Percentiles rank a stretch among this genome's conserved stretches.
These are phyloP conservation scores for Ceratobasidium sp. DNA, from an alignment of 1,284 basidiomycete species.

Conservation along the genomic window DNA sequence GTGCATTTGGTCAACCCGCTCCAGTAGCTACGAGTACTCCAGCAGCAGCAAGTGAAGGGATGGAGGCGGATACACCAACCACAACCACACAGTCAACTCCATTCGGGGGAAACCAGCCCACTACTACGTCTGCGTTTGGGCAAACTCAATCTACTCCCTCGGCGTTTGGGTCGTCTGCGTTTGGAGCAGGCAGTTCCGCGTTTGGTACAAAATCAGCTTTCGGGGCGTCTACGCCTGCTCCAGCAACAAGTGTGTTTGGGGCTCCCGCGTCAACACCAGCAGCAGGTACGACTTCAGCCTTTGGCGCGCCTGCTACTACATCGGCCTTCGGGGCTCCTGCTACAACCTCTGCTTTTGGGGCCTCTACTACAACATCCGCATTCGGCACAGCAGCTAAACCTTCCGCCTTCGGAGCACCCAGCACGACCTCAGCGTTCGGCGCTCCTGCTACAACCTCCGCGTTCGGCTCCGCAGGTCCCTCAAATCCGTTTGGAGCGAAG, in stretches of 20 bases:
- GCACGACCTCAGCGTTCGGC: conserved; percentile 46
- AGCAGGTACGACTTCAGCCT: conserved; percentile 48
- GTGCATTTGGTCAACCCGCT: conserved; percentile 32
- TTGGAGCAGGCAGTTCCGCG: conserved; percentile 47
- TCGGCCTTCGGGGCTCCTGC: conserved; percentile 50
- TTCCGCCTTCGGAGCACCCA: conserved; percentile 55
- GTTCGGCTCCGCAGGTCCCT: conserved; percentile 47
- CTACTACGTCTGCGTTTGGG: conserved; percentile 51
- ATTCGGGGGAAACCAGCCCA: conserved; percentile 46
- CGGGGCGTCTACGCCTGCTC: background rate
- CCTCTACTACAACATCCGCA: conserved; percentile 43
- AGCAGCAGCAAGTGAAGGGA: conserved; percentile 29
- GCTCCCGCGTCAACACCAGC: conserved; percentile 35
- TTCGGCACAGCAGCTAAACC: conserved; percentile 45
- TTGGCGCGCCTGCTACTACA: conserved; percentile 49
- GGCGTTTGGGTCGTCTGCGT: conserved; percentile 49
- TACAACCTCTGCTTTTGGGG: conserved; percentile 44
- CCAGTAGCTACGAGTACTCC: conserved; percentile 23
- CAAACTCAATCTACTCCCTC: conserved; percentile 41
- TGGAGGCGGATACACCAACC: conserved; percentile 39
- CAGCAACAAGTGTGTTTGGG: conserved; percentile 28
- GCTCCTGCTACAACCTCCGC: conserved; percentile 44
- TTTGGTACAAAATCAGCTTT: conserved; percentile 48
- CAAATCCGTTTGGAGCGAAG: conserved; percentile 48
- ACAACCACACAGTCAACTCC: conserved; percentile 20